These are phyloP conservation scores for Rhizopogon salebrosus DNA, from an alignment of 768 basidiomycete genomes.

Conservation along the genomic window DNA sequence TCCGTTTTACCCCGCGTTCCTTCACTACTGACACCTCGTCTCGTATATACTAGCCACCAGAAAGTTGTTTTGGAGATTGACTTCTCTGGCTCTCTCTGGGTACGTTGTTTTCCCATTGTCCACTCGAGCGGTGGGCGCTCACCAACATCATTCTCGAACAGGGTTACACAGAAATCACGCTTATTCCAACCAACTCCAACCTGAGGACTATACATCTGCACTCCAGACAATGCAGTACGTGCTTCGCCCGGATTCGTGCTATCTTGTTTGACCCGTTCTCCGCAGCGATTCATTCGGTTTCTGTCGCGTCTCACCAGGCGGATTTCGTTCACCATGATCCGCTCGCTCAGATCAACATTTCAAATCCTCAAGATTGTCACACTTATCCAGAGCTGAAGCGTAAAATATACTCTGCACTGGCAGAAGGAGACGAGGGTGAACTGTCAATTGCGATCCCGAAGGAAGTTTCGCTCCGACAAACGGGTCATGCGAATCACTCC, in stretches of 20 bases:
- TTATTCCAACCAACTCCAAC: conserved; percentile 74
- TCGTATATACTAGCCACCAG: conserved; percentile 86
- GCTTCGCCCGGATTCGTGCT: conserved; percentile 9
- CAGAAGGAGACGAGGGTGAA: conserved; percentile 93
- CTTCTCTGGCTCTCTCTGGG: conserved; percentile 84
- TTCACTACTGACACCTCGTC: conserved; percentile 39
- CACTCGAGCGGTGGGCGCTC: conserved; percentile 14
- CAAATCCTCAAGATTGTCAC: conserved; percentile 73
- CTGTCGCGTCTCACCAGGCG: conserved; percentile 64
- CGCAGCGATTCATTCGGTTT: conserved; percentile 68
- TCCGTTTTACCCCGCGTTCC: conserved; percentile 22
- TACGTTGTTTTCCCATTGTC: conserved; percentile 34
- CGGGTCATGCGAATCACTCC: conserved; percentile 37
- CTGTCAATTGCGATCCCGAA: conserved; percentile 82
- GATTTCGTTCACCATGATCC: conserved; percentile 80
- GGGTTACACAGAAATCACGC: conserved; percentile 93
- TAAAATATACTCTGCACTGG: conserved; percentile 82
- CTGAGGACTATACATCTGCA: conserved; percentile 85
- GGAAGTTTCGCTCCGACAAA: conserved; percentile 62
- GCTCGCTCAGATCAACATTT: conserved; percentile 58
- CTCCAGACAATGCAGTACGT: conserved; percentile 81
- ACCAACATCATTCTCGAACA: conserved; percentile 26
- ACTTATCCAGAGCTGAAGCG: conserved; percentile 92
- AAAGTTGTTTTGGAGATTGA: conserved; percentile 93
- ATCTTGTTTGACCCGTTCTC: conserved; percentile 17